Percentiles rank a stretch among this genome's conserved stretches.
Conservation (phyloP, 192 early-diverging fungal species). For the Podila clonocystis region DNA sequence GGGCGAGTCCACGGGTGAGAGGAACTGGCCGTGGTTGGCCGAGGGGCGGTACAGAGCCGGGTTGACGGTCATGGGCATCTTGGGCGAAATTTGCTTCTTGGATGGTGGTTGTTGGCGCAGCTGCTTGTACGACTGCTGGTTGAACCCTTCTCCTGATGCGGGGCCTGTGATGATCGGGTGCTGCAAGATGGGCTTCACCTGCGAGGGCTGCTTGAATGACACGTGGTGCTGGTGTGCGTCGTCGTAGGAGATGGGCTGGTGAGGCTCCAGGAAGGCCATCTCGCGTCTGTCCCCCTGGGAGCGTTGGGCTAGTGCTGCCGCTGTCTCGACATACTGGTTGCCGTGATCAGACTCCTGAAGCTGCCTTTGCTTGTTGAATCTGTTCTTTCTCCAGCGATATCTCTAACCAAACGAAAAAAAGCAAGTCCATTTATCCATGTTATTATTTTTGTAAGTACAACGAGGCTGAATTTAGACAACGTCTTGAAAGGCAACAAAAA, state of each 20-base stretch:
- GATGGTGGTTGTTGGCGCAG: background rate
- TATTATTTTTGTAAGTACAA: background rate
- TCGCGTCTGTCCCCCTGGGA: background rate
- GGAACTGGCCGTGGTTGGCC: conserved; percentile 21
- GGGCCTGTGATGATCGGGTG: background rate
- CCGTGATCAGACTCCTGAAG: background rate
- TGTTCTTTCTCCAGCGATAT: conserved; percentile 10
- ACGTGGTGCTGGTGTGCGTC: conserved; percentile 9
- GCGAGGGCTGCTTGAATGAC: conserved; percentile 10
- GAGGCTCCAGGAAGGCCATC: conserved; percentile 9
- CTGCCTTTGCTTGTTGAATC: background rate
- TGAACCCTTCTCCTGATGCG: background rate
- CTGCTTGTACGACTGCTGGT: conserved; percentile 31
- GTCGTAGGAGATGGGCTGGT: conserved; percentile 3
- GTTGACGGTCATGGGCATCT: conserved; percentile 6
- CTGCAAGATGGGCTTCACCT: background rate
- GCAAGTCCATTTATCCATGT: background rate
- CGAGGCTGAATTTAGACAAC: too few relatives aligned
- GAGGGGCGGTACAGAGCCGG: conserved; percentile 7
- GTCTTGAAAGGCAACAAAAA: background rate
- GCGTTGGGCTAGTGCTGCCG: background rate
- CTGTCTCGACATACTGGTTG: background rate
- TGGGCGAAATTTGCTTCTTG: background rate
- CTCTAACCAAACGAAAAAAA: conserved; percentile 3
- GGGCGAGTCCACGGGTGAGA: conserved; percentile 32